Percentiles rank a stretch among this genome's conserved stretches.
Evolutionary conservation across 179 eudicot genomes (phyloP).

Genomic region (Heliamphora pulchella): DNA sequence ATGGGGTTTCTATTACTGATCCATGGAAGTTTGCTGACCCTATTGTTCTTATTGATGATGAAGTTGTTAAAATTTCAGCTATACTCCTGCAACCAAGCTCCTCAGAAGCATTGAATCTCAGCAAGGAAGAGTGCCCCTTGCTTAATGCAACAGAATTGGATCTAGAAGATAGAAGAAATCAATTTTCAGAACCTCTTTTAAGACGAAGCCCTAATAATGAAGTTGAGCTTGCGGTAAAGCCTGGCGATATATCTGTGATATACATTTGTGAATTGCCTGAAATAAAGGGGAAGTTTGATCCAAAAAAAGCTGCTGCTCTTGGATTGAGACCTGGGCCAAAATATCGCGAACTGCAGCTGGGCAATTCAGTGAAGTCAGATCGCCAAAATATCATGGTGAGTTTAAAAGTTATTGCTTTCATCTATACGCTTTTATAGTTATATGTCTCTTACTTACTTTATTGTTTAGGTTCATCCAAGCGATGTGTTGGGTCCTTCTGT

Average conservation of each 20-base stretch:
- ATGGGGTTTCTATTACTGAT: constrained; percentile 29
- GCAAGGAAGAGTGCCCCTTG: neutral
- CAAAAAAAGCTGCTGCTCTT: constrained; percentile 74
- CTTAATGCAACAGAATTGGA: constrained; percentile 1
- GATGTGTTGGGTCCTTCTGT: constrained; percentile 84
- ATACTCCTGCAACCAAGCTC: constrained; percentile 51
- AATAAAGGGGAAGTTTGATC: constrained; percentile 82
- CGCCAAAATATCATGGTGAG: constrained; percentile 54
- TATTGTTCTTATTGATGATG: constrained; percentile 59
- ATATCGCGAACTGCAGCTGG: constrained; percentile 67
- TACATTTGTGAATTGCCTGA: constrained; percentile 86
- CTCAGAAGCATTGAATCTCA: constrained; percentile 13
- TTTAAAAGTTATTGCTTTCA: neutral
- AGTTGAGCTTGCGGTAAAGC: constrained; percentile 28
- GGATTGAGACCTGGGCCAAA: constrained; percentile 84
- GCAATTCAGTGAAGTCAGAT: constrained; percentile 72
- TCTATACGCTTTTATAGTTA: neutral
- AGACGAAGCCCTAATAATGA: constrained; percentile 19
- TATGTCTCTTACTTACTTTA: constrained; percentile 2
- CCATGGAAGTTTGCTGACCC: constrained; percentile 43
- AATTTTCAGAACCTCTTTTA: constrained; percentile 6
- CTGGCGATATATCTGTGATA: constrained; percentile 75
- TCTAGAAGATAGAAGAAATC: constrained; percentile 11
- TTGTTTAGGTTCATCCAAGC: constrained; percentile 67
- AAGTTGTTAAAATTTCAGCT: constrained; percentile 85